Evolutionary conservation across 768 basidiomycete species (phyloP).

Genomic region (Tephrocybe sp.): DNA sequence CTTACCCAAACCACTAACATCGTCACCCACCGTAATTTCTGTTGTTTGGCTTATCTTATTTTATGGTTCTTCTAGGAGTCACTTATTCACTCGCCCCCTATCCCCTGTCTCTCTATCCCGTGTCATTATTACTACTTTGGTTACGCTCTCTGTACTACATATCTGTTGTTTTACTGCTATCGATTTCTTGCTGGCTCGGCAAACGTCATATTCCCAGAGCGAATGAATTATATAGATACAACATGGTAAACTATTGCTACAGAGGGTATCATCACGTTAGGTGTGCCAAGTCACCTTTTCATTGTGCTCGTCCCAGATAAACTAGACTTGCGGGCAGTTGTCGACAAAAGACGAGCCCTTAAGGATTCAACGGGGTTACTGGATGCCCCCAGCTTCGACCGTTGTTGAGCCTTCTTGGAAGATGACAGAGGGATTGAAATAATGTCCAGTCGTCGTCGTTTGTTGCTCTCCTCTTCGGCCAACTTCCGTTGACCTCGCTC

Average conservation of each 20-base stretch:
- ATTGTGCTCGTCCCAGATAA: background rate
- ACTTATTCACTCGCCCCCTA: slow-evolving; percentile 25
- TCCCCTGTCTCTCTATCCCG: slow-evolving; percentile 29
- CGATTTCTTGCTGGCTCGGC: slow-evolving; percentile 37
- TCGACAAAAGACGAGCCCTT: slow-evolving; percentile 55
- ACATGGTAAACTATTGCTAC: background rate
- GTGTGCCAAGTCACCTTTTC: background rate
- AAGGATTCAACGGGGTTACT: slow-evolving; percentile 36
- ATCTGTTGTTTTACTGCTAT: slow-evolving; percentile 64
- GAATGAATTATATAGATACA: slow-evolving; percentile 2
- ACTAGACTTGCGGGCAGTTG: slow-evolving; percentile 42
- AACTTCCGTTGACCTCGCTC: slow-evolving; percentile 46
- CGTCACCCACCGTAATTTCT: slow-evolving; percentile 20
- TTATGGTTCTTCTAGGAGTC: slow-evolving; percentile 40
- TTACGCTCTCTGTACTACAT: slow-evolving; percentile 53
- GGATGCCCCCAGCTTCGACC: slow-evolving; percentile 11
- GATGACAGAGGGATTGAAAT: slow-evolving; percentile 24
- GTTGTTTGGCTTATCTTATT: slow-evolving; percentile 29
- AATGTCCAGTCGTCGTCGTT: slow-evolving; percentile 43
- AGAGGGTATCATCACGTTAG: background rate
- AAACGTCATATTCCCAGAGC: background rate
- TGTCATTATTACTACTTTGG: slow-evolving; percentile 35
- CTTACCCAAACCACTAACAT: slow-evolving; percentile 12
- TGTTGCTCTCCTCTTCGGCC: slow-evolving; percentile 37
- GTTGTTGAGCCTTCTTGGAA: slow-evolving; percentile 17